Conservation (phyloP, 768 basidiomycete species). For the Auriscalpium microsporum region DNA sequence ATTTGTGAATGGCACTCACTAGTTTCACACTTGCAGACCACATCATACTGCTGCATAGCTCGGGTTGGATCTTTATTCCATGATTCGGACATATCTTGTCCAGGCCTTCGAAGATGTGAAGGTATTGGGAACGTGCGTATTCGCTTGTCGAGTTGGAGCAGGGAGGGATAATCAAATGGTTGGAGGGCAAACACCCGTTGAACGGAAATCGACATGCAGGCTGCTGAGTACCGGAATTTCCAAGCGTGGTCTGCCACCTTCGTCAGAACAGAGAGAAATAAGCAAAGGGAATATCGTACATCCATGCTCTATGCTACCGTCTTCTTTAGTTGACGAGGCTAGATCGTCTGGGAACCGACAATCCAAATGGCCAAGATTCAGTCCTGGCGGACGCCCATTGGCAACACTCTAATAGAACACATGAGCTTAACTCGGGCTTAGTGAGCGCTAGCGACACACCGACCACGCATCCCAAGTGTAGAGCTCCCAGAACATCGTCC, state of each 20-base stretch:
- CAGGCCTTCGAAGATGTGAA: constrained; percentile 33
- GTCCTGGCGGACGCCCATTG: constrained; percentile 41
- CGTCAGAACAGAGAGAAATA: not conserved
- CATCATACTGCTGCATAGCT: constrained; percentile 40
- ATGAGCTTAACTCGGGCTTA: not conserved
- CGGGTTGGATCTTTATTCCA: constrained; percentile 32
- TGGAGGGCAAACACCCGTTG: constrained; percentile 34
- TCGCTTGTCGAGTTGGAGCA: constrained; percentile 42
- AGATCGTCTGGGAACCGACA: constrained; percentile 44
- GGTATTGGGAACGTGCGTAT: constrained; percentile 45
- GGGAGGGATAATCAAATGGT: constrained; percentile 31
- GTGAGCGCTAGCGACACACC: not conserved
- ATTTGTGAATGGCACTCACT: constrained; percentile 28
- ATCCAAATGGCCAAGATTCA: constrained; percentile 40
- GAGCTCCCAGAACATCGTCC: constrained; percentile 46
- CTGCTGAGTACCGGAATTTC: constrained; percentile 38
- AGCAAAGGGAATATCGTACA: constrained; percentile 28
- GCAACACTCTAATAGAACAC: constrained; percentile 31
- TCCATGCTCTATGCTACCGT: constrained; percentile 31
- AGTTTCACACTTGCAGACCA: constrained; percentile 33
- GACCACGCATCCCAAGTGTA: constrained; percentile 21
- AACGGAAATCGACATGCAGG: constrained; percentile 35
- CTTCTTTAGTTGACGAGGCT: constrained; percentile 22
- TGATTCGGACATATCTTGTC: constrained; percentile 22
- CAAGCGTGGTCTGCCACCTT: constrained; percentile 23